phyloP scores from a whole-genome alignment of 805 yeast species.

The Candida ponderosae region DNA sequence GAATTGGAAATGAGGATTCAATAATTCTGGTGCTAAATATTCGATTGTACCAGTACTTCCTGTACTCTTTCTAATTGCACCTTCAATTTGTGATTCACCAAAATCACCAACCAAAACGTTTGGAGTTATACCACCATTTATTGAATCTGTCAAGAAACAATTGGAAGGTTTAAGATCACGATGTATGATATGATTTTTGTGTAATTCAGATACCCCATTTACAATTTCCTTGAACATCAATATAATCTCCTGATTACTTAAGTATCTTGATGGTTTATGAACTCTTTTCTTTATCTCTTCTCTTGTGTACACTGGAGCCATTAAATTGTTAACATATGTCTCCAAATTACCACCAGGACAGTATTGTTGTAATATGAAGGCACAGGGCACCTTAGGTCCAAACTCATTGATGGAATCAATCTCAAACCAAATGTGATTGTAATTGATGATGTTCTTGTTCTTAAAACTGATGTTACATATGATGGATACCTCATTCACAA shows the following conservation, averaged over 20 bases:
- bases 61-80: conserved; percentile 54
- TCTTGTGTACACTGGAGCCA: conserved; percentile 28
- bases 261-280: conserved; percentile 18
- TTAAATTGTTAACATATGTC: conserved; percentile 39
- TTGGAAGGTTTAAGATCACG: conserved; percentile 88
- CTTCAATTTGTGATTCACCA: conserved; percentile 80
- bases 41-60: conserved; percentile 88
- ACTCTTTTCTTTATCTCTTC: conserved; percentile 28
- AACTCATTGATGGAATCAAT: conserved; percentile 43
- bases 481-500: conserved; percentile 71
- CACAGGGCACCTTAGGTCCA: conserved; percentile 58
- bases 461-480: conserved; percentile 41
- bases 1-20: conserved; percentile 38
- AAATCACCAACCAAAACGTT: conserved; percentile 78
- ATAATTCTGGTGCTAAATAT: conserved; percentile 73
- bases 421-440: conserved; percentile 91
- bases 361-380: conserved; percentile 77
- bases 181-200: conserved; percentile 70
- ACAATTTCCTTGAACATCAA: conserved; percentile 61
- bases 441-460: conserved; percentile 61
- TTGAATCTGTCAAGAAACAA: conserved; percentile 43
- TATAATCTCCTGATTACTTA: conserved; percentile 55
- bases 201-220: conserved; percentile 65
- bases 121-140: conserved; percentile 35
- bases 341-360: conserved; percentile 88